Evolutionary conservation across 768 basidiomycete species (phyloP).

Genomic region (Glaciozyma martinii): DNA sequence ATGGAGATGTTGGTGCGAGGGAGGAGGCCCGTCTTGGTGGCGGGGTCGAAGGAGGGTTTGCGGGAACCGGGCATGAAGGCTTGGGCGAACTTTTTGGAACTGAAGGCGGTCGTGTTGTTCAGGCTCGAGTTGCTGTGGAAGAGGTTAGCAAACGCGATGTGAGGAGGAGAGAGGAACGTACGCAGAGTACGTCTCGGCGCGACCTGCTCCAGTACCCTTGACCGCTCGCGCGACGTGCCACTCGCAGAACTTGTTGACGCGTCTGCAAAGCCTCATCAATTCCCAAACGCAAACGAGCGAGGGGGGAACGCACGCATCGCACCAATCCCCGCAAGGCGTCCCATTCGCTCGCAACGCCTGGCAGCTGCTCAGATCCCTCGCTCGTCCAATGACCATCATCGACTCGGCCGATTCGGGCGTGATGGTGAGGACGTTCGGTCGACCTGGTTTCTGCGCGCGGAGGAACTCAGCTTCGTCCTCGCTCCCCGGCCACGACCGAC

Average conservation of each 20-base stretch:
- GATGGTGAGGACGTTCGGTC: constrained; percentile 68
- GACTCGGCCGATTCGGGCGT: constrained; percentile 74
- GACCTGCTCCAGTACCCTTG: constrained; percentile 57
- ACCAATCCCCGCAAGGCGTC: constrained; percentile 75
- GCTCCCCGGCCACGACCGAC: constrained; percentile 30
- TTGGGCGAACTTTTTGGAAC: neutral
- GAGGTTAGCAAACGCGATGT: neutral
- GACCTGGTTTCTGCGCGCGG: constrained; percentile 56
- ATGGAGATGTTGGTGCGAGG: neutral
- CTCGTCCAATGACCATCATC: constrained; percentile 74
- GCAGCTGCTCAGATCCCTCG: constrained; percentile 80
- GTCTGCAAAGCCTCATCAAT: constrained; percentile 43
- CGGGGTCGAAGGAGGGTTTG: neutral
- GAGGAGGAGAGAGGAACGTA: constrained; percentile 41
- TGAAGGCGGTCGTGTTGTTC: constrained; percentile 40
- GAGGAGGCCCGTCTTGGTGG: neutral
- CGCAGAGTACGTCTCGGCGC: constrained; percentile 82
- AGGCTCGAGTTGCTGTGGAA: constrained; percentile 61
- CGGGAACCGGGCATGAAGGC: neutral
- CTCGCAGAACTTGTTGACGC: constrained; percentile 74
- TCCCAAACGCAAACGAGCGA: neutral
- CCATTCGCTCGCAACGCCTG: constrained; percentile 67
- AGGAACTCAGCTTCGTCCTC: constrained; percentile 38
- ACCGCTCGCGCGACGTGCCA: constrained; percentile 81
- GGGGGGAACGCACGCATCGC: constrained; percentile 47